Percentiles rank a stretch among this genome's conserved stretches.
Evolutionary conservation across 805 yeast species (phyloP).

Genomic region (Candida coquimbonensis): DNA sequence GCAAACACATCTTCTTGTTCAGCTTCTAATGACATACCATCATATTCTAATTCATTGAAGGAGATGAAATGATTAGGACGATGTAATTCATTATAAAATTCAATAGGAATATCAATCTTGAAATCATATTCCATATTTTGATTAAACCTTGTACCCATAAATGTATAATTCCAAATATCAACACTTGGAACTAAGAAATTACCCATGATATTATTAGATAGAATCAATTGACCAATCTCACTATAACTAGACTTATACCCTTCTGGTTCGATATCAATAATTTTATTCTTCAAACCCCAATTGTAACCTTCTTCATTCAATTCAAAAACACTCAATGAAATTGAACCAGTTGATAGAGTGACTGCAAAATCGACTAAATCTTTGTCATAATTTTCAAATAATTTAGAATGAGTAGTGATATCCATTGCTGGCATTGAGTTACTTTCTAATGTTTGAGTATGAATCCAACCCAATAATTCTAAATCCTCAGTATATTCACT

Average conservation of each 20-base stretch:
- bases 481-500: slow-evolving; percentile 49
- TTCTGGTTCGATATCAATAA: slow-evolving; percentile 46
- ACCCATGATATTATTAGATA: slow-evolving; percentile 74
- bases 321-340: slow-evolving; percentile 62
- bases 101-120: slow-evolving; percentile 72
- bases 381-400: slow-evolving; percentile 28
- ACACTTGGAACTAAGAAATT: slow-evolving; percentile 81
- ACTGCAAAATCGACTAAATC: slow-evolving; percentile 55
- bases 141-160: slow-evolving; percentile 80
- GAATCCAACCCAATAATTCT: slow-evolving; percentile 91
- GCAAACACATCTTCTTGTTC: slow-evolving; percentile 61
- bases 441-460: slow-evolving; percentile 68
- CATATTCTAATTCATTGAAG: slow-evolving; percentile 59
- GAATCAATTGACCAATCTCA: slow-evolving; percentile 54
- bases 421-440: slow-evolving; percentile 64
- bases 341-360: slow-evolving; percentile 76
- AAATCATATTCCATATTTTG: slow-evolving; percentile 50
- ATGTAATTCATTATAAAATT: slow-evolving; percentile 80
- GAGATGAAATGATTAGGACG: slow-evolving; percentile 82
- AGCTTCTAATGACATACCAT: slow-evolving; percentile 44
- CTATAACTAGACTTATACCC: slow-evolving; percentile 63
- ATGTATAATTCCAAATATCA: slow-evolving; percentile 85
- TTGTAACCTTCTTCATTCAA: slow-evolving; percentile 57
- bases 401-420: slow-evolving; percentile 46
- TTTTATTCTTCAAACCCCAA: slow-evolving; percentile 71